Conservation (phyloP, 2,329 filamentous ascomycete species). For the Xylaria sp. region DNA sequence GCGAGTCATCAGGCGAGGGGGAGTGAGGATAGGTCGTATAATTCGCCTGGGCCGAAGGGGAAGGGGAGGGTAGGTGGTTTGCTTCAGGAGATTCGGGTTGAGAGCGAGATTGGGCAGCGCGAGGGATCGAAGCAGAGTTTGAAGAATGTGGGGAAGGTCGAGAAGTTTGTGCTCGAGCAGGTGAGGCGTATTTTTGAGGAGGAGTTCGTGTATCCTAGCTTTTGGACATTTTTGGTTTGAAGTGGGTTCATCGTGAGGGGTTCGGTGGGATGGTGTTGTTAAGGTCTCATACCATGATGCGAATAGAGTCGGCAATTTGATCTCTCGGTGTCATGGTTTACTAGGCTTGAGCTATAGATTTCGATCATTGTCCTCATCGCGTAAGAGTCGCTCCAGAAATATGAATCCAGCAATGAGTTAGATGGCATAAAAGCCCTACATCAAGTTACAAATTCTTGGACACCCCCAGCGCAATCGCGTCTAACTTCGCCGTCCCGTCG, state of each 20-base stretch:
- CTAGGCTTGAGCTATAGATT: too few species aligned
- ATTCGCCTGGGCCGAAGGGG: conserved; percentile 54
- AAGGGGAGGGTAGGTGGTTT: conserved; percentile 70
- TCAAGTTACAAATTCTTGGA: too few species aligned
- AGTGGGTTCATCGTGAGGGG: background rate
- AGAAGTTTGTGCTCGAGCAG: conserved; percentile 96
- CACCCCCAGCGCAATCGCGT: too few species aligned
- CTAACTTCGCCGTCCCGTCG: too few species aligned
- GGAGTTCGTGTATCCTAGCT: conserved; percentile 97
- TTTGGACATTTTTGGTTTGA: conserved; percentile 94
- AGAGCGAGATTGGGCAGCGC: conserved; percentile 95
- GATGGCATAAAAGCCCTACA: too few species aligned
- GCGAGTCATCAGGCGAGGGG: background rate
- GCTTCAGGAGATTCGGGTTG: conserved; percentile 91
- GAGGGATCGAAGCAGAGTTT: conserved; percentile 93
- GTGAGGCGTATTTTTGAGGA: conserved; percentile 98
- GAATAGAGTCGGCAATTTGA: too few species aligned
- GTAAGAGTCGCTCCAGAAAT: too few species aligned
- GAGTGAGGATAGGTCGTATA: conserved; percentile 20
- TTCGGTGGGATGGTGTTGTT: too few species aligned
- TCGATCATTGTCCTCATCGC: too few species aligned
- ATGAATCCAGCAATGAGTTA: too few species aligned
- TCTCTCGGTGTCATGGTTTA: too few species aligned
- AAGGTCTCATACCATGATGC: too few species aligned
- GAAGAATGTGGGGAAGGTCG: conserved; percentile 98